These are phyloP conservation scores for Ceratocystis huliohia DNA, from an alignment of 2,329 filamentous ascomycete genomes.

Conservation along the genomic window DNA sequence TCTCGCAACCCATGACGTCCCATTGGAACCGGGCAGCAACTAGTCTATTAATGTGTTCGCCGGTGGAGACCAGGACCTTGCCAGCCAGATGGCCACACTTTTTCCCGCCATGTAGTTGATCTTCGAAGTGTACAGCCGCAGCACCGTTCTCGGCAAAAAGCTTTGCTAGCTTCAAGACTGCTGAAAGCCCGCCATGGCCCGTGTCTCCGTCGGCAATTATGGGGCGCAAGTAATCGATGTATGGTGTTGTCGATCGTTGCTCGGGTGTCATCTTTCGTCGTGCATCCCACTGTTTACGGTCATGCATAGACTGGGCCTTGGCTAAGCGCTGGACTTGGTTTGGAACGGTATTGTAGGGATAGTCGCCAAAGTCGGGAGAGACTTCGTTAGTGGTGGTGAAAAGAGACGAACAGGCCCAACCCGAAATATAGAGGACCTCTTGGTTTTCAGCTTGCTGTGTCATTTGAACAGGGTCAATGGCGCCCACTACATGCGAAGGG, in stretches of 20 bases:
- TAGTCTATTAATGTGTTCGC: slow-evolving; percentile 92
- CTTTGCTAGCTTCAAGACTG: slow-evolving; percentile 91
- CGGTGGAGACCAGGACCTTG: slow-evolving; percentile 85
- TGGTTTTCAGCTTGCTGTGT: slow-evolving; percentile 94
- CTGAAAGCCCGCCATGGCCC: slow-evolving; percentile 81
- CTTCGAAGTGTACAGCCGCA: slow-evolving; percentile 92
- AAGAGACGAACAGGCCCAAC: slow-evolving; percentile 92
- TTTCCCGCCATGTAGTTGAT: slow-evolving; percentile 94
- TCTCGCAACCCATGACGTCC: slow-evolving; percentile 96
- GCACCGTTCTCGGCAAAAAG: slow-evolving; percentile 95
- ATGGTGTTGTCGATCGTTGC: slow-evolving; percentile 63
- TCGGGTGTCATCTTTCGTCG: slow-evolving; percentile 64
- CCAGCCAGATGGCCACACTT: slow-evolving; percentile 95
- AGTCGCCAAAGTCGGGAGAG: slow-evolving; percentile 94
- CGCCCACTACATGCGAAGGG: slow-evolving; percentile 54
- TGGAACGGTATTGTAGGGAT: slow-evolving; percentile 96
- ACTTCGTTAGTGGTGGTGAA: slow-evolving; percentile 94
- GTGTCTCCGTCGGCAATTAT: slow-evolving; percentile 96
- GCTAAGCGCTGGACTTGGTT: slow-evolving; percentile 94
- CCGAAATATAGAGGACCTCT: slow-evolving; percentile 89
- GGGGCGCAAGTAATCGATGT: slow-evolving; percentile 82
- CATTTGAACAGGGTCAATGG: slow-evolving; percentile 98
- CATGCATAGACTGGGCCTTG: slow-evolving; percentile 94
- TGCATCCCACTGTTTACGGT: slow-evolving; percentile 85
- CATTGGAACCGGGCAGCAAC: slow-evolving; percentile 89